Evolutionary conservation across 495 filamentous ascomycete genomes (phyloP).

Genomic region (Penicillium simplicissimum): DNA sequence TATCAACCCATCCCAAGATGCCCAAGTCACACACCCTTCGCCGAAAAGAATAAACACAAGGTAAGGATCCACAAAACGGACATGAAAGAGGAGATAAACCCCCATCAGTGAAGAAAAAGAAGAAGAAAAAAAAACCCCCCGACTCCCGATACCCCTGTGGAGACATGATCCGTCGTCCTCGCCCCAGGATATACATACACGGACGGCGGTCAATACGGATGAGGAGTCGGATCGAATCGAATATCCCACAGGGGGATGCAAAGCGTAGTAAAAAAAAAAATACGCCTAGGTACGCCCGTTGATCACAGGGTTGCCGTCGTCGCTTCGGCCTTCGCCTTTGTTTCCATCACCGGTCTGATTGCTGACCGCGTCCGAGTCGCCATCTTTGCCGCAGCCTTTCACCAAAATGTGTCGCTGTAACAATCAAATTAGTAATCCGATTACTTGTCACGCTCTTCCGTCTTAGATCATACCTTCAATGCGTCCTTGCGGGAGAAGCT

Average conservation of each 20-base stretch:
- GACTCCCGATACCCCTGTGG: conserved; percentile 27
- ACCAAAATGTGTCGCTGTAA: conserved; percentile 87
- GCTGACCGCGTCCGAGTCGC: conserved; percentile 27
- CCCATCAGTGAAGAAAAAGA: not conserved
- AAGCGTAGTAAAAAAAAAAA: not conserved
- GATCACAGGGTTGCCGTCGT: conserved; percentile 28
- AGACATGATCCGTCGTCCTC: conserved; percentile 16
- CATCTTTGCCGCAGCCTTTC: conserved; percentile 78
- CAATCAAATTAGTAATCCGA: conserved; percentile 11
- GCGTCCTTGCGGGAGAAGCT: conserved; percentile 97
- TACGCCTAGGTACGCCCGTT: conserved; percentile 22
- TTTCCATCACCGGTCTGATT: conserved; percentile 15
- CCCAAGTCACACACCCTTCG: conserved; percentile 22
- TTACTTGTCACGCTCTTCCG: not conserved
- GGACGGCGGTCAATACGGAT: not conserved
- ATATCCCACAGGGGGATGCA: conserved; percentile 16
- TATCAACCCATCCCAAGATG: conserved; percentile 24
- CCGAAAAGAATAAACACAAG: conserved; percentile 3
- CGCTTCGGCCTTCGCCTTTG: conserved; percentile 27
- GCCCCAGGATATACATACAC: conserved; percentile 18
- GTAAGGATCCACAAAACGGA: conserved; percentile 8
- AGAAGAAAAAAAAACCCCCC: conserved; percentile 9
- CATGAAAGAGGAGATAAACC: not conserved
- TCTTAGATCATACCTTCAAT: conserved; percentile 71
- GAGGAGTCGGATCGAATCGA: conserved; percentile 6